Evolutionary conservation across 495 filamentous ascomycete genomes (phyloP).

Genomic region (Aspergillus sclerotiicarbonarius): DNA sequence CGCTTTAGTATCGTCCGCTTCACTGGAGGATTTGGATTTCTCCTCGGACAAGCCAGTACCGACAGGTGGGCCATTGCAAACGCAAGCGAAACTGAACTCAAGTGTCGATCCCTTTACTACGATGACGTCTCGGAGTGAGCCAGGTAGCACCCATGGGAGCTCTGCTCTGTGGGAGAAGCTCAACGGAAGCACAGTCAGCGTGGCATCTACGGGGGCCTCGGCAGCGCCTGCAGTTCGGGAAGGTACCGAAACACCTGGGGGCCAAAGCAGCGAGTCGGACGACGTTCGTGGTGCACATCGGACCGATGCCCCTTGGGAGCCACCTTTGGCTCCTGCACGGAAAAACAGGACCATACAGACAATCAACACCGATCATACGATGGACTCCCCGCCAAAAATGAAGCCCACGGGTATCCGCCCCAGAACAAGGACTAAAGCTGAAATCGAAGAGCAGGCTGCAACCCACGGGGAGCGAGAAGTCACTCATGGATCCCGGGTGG

Average conservation of each 20-base stretch:
- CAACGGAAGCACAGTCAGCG: slow-evolving; percentile 47
- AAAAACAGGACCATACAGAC: slow-evolving; percentile 59
- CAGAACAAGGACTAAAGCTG: slow-evolving; percentile 47
- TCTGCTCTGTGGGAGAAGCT: slow-evolving; percentile 58
- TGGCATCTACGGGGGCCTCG: slow-evolving; percentile 28
- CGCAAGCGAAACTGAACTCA: slow-evolving; percentile 43
- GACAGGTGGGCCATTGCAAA: slow-evolving; percentile 39
- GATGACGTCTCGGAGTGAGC: slow-evolving; percentile 41
- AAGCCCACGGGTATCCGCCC: slow-evolving; percentile 51
- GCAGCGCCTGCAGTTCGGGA: slow-evolving; percentile 34
- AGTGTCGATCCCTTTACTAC: slow-evolving; percentile 48
- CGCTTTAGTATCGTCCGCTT: slow-evolving; percentile 40
- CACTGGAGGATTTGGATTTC: slow-evolving; percentile 35
- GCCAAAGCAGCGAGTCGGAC: slow-evolving; percentile 44
- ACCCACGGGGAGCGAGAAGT: slow-evolving; percentile 34
- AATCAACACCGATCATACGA: slow-evolving; percentile 45
- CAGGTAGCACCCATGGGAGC: slow-evolving; percentile 42
- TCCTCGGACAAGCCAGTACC: slow-evolving; percentile 36
- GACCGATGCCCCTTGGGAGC: slow-evolving; percentile 47
- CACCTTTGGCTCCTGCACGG: slow-evolving; percentile 65
- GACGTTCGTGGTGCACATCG: slow-evolving; percentile 41
- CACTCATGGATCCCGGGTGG: slow-evolving; percentile 32
- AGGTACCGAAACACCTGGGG: slow-evolving; percentile 41
- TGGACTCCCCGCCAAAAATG: slow-evolving; percentile 66
- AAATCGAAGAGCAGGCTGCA: slow-evolving; percentile 47